phyloP scores from a whole-genome alignment of 768 basidiomycete genomes.

The Lentinula raphanica region DNA sequence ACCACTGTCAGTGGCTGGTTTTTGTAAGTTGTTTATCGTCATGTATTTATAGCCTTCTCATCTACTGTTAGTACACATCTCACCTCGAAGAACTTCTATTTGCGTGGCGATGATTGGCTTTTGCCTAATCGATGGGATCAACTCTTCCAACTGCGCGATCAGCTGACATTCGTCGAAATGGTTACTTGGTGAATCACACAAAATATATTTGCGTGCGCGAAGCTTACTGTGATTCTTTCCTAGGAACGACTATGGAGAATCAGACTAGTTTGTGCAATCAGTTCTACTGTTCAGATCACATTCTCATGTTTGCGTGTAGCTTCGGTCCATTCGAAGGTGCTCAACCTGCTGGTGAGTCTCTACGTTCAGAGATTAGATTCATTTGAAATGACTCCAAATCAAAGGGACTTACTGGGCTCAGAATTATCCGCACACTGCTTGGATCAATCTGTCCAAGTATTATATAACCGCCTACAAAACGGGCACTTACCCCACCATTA shows the following conservation, averaged over 20 bases:
- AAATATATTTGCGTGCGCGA: too few relatives aligned
- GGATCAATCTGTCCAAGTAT: constrained; percentile 59
- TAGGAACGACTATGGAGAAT: constrained; percentile 77
- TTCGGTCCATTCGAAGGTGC: constrained; percentile 54
- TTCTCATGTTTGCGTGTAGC: constrained; percentile 20
- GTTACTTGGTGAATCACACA: constrained; percentile 56
- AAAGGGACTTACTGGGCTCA: constrained; percentile 35
- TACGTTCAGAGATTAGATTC: not conserved
- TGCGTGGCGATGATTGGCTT: constrained; percentile 63
- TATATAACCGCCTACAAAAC: constrained; percentile 68
- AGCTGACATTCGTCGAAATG: constrained; percentile 57
- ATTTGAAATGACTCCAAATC: too few relatives aligned
- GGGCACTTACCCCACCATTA: constrained; percentile 54
- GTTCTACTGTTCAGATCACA: not conserved
- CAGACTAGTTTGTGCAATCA: constrained; percentile 47
- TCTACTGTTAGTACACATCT: constrained; percentile 37
- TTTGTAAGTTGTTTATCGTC: constrained; percentile 27
- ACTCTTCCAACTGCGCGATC: constrained; percentile 51
- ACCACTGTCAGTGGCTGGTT: constrained; percentile 45
- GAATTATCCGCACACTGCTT: constrained; percentile 45
- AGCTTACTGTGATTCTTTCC: too few relatives aligned
- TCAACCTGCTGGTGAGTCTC: constrained; percentile 27
- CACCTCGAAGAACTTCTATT: constrained; percentile 61
- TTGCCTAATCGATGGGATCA: constrained; percentile 69
- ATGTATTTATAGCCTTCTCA: not conserved